phyloP scores from a whole-genome alignment of 805 yeast species.

The Cyberlindnera galapagoensis region DNA sequence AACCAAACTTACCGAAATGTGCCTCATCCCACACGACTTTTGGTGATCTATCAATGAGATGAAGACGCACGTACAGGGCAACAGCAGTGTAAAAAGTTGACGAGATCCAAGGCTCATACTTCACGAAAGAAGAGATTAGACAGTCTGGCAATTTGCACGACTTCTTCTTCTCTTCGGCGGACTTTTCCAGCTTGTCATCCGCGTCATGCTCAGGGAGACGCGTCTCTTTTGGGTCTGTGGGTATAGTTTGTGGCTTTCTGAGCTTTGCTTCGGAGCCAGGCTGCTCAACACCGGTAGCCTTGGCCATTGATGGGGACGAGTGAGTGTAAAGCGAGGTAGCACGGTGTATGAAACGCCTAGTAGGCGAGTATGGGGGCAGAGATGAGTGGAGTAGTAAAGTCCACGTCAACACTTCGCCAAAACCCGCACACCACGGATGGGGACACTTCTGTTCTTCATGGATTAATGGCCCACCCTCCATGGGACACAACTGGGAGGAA shows the following conservation, averaged over 20 bases:
- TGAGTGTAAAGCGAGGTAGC: not conserved
- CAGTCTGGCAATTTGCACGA: slow-evolving; percentile 1
- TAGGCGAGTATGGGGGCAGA: too few species aligned
- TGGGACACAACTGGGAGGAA: too few species aligned
- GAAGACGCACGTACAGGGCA: slow-evolving; percentile 51
- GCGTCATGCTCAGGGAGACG: not conserved
- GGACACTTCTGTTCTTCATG: not conserved
- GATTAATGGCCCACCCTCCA: too few species aligned
- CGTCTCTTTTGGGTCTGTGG: slow-evolving; percentile 1
- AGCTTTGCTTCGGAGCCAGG: slow-evolving; percentile 5
- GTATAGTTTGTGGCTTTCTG: too few species aligned
- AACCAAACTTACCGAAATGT: slow-evolving; percentile 83
- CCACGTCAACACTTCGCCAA: too few species aligned
- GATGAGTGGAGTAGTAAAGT: too few species aligned
- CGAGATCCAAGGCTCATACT: slow-evolving; percentile 24
- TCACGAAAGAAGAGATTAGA: too few species aligned
- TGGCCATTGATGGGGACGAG: slow-evolving; percentile 5
- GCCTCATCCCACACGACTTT: slow-evolving; percentile 88
- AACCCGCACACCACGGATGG: too few species aligned
- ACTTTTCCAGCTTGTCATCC: slow-evolving; percentile 3
- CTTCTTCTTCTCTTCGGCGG: not conserved
- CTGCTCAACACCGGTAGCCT: slow-evolving; percentile 7
- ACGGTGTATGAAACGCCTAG: too few species aligned
- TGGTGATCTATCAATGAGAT: slow-evolving; percentile 48
- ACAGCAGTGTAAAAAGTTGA: slow-evolving; percentile 39